Conservation (phyloP, 1,284 basidiomycete genomes). For the Microbotryum silenes-acaulis region DNA sequence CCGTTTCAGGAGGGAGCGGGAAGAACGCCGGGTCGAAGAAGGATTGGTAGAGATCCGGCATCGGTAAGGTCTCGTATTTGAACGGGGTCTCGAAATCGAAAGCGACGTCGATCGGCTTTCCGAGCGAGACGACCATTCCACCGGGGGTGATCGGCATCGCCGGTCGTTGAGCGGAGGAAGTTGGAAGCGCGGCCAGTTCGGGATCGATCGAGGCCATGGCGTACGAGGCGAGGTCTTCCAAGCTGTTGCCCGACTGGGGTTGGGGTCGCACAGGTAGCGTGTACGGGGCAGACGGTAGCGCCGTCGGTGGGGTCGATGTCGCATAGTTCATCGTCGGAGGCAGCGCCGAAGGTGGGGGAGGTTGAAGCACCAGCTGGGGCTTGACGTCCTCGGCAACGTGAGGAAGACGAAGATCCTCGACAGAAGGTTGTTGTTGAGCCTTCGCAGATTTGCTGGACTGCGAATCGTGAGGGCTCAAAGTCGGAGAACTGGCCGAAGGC, state of each 20-base stretch:
- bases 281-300: not conserved
- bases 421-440: not conserved
- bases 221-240: not conserved
- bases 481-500: not conserved
- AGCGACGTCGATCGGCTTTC: not conserved
- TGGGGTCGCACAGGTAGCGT: not conserved
- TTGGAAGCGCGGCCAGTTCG: not conserved
- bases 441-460: not conserved
- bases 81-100: conserved; percentile 31
- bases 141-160: not conserved
- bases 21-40: conserved; percentile 6
- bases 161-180: not conserved
- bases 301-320: not conserved
- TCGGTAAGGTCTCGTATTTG: conserved; percentile 18
- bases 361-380: not conserved
- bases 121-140: not conserved
- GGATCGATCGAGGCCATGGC: not conserved
- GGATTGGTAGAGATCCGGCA: conserved; percentile 23
- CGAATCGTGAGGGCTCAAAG: not conserved
- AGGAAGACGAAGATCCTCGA: no score
- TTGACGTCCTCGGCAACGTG: not conserved
- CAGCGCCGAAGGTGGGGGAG: not conserved
- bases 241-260: not conserved
- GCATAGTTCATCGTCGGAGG: not conserved
- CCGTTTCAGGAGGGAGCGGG: not conserved